These are phyloP conservation scores for Amanita fuliginea DNA, from an alignment of 768 basidiomycete genomes.

Conservation along the genomic window DNA sequence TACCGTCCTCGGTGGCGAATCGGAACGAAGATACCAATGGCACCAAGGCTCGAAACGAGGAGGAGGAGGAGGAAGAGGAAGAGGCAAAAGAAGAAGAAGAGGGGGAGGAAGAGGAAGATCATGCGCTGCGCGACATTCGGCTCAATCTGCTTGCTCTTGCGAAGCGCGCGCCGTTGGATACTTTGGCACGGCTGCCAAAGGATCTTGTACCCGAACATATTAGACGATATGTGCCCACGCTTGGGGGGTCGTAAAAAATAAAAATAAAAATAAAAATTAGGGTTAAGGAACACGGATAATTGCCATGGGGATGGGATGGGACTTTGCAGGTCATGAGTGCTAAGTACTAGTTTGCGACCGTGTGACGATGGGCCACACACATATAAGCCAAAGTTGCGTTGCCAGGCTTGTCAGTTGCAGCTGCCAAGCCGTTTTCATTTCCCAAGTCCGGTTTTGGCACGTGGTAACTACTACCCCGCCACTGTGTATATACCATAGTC, in stretches of 20 bases:
- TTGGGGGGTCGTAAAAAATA: slow-evolving; percentile 12
- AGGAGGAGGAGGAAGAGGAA: slow-evolving; percentile 28
- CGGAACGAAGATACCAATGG: not conserved
- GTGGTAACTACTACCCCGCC: too few species aligned
- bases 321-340: too few species aligned
- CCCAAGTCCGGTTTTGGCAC: too few species aligned
- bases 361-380: too few species aligned
- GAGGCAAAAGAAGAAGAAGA: slow-evolving; percentile 24
- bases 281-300: too few species aligned
- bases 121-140: slow-evolving; percentile 43
- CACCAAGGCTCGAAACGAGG: not conserved
- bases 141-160: slow-evolving; percentile 69
- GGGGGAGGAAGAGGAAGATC: slow-evolving; percentile 36
- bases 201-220: slow-evolving; percentile 60
- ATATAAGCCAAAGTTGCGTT: too few species aligned
- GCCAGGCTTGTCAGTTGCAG: too few species aligned
- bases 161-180: slow-evolving; percentile 67
- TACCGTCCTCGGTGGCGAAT: not conserved
- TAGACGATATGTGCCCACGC: slow-evolving; percentile 50
- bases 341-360: too few species aligned
- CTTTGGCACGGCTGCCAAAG: slow-evolving; percentile 50
- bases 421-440: too few species aligned
- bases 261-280: too few species aligned
- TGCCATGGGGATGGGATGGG: too few species aligned
- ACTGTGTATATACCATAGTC: too few species aligned